Base-by-base conservation (phyloP, 176 grass and related monocot genomes). In the Lolium multiflorum region DNA sequence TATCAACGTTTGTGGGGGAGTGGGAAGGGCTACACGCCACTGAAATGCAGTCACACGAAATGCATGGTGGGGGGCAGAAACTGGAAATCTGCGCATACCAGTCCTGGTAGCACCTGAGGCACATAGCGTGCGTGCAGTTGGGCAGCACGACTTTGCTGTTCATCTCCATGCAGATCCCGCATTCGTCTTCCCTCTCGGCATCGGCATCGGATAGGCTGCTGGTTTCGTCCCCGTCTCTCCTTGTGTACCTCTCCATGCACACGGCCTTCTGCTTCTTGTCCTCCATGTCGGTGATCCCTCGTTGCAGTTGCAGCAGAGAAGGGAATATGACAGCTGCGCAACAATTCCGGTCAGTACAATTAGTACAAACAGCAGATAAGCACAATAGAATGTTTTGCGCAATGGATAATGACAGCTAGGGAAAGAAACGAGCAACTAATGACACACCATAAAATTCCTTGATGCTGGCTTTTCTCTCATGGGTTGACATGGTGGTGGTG, bases 361-460 rank as follows among this genome's bases (percentile, higher is more conserved):
- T 41, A 76, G 47, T 38, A 66, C 37, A 81, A 11, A 47, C 26
- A 76, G 71, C 14, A 76, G 11, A 24, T 35, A 26, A 9, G 15
- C 9, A 57, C 20, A 71, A 63, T 31, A 39, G 11, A 54, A 79
- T 31, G 31, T n/a, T 65, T 13, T 47, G 21, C 48, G 43, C 31
- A 69, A 48, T 18, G 37, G 18, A 69, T 43, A 16, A 75, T 18
- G 54, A 73, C 0, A 13, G 75, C 16, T 24, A 71, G 76, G 87
- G 35, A 16, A 80, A 89, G 35, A 16, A 50, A 9, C 31, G 83
- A 67, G 46, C 3, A 50, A 71, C 62, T 87, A 47, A 48, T 76
- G 71, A 87, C 80, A 63, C 87, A 98, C 97, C 92, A 52, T 98
- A 98, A 51, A 98, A 98, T 71, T 98, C 97, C 61, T 86, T 96